Base-by-base conservation (phyloP, 192 early-diverging fungal genomes). In the Gonapodya prolifera region DNA sequence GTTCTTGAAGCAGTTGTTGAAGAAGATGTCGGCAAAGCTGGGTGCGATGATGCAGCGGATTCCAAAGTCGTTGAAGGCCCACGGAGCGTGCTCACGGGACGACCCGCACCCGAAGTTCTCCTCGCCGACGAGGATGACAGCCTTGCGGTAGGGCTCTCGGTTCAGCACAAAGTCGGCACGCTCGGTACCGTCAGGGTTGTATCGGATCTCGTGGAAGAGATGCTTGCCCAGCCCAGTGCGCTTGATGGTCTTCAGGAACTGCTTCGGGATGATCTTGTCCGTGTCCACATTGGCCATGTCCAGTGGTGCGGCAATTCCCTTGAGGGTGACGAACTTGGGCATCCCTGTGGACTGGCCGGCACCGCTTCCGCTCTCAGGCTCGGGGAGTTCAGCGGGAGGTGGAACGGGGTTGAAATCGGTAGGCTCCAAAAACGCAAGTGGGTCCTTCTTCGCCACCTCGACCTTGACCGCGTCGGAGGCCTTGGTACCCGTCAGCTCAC, bases 201-300 rank as follows among this genome's bases (percentile, higher is more conserved):
- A 89, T 31, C 91, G 87, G 70, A 89, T 80, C 71, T 85, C 85
- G 80, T 85, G 85, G 81, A 91, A 91, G 2, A 91, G 80, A 29
- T 85, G 83, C 1, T 71, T 81, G 75, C 89, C 89, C 33, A 91
- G 85, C 0, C 91, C 91, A 31, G 91, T 91, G 28, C 89, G 84
- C 79, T 89, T 86, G 81, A 91, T 91, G 75, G 91, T 91, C 80
- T 91, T 91, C 69, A 91, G 86, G 83, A 91, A 91, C 78, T 91
- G 89, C 80, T 91, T 91, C 70, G 91, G 91, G 79, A 91, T 91
- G 77, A 91, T 89, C 85, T 87, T 89, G 83, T 91, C 91, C 30
- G 91, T 91, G 81, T 91, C 91, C 33, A 90, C 83, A 79, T 91
- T 91, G 71, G 87, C 69, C 78, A 88, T 83, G 33, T 79, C 82